These are phyloP conservation scores for Termitomyces sp. DNA, from an alignment of 768 basidiomycete species.

Conservation along the genomic window DNA sequence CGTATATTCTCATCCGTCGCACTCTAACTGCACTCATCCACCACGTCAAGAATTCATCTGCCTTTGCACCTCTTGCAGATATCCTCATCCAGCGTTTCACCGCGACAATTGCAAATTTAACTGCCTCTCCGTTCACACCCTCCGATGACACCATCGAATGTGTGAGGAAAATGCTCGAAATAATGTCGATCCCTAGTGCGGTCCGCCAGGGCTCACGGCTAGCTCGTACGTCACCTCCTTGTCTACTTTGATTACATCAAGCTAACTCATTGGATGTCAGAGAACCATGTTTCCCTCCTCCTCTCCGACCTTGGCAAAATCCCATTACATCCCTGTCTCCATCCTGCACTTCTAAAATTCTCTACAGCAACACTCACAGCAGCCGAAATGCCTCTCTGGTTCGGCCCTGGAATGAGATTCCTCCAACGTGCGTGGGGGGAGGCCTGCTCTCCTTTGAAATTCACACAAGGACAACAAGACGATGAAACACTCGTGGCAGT, in stretches of 20 bases:
- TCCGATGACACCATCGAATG: constrained; percentile 24
- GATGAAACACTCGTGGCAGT: background rate
- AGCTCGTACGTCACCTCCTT: constrained; percentile 37
- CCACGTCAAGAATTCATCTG: constrained; percentile 68
- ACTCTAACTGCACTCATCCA: constrained; percentile 78
- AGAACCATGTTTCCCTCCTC: constrained; percentile 29
- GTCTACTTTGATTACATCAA: background rate
- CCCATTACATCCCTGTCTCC: constrained; percentile 22
- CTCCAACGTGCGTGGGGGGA: constrained; percentile 45
- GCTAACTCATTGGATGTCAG: constrained; percentile 13
- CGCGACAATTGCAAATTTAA: constrained; percentile 15
- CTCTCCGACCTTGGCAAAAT: constrained; percentile 26
- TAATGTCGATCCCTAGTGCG: constrained; percentile 50
- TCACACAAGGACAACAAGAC: background rate
- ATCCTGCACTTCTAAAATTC: constrained; percentile 33
- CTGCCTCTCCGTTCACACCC: constrained; percentile 12
- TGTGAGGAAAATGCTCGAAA: constrained; percentile 48
- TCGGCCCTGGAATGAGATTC: constrained; percentile 50
- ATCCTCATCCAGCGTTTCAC: constrained; percentile 40
- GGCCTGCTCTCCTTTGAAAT: constrained; percentile 1
- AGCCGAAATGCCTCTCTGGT: constrained; percentile 45
- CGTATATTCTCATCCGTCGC: constrained; percentile 60
- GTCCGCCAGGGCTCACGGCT: constrained; percentile 72
- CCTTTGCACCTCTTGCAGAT: constrained; percentile 55
- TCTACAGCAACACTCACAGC: constrained; percentile 33